Percentiles rank a stretch among this genome's conserved stretches.
Evolutionary conservation across 345 rosid genomes (phyloP).

Genomic region (Adansonia digitata): DNA sequence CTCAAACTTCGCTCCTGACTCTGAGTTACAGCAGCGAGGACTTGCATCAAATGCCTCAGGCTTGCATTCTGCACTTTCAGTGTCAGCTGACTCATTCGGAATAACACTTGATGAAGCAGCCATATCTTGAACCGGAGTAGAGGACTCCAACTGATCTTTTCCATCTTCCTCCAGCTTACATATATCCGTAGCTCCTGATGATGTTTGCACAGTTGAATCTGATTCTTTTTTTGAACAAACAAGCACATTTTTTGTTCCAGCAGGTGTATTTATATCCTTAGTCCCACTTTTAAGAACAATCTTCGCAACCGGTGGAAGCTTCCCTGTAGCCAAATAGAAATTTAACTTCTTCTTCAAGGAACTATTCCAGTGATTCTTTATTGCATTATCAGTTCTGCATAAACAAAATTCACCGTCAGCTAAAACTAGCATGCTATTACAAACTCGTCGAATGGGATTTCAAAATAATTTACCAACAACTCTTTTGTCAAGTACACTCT

Average conservation of each 20-base stretch:
- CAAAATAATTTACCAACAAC: background rate
- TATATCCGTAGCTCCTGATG: background rate
- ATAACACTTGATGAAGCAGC: conserved; percentile 38
- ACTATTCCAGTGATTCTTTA: conserved; percentile 98
- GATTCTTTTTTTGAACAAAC: background rate
- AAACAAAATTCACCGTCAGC: conserved; percentile 13
- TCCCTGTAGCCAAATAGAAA: conserved; percentile 61
- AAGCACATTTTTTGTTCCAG: conserved; percentile 2
- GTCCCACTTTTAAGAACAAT: conserved; percentile 37
- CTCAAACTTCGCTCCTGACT: conserved; percentile 31
- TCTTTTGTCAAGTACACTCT: background rate
- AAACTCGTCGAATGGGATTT: background rate
- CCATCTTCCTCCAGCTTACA: conserved; percentile 2
- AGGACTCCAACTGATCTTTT: conserved; percentile 1
- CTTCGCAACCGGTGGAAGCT: conserved; percentile 59
- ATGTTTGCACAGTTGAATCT: background rate
- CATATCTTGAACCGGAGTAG: conserved; percentile 16
- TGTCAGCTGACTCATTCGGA: conserved; percentile 43
- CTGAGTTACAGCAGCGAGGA: conserved; percentile 34
- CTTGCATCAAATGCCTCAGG: conserved; percentile 22
- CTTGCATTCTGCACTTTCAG: conserved; percentile 47
- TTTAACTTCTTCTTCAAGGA: conserved; percentile 91
- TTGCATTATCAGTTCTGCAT: conserved; percentile 89
- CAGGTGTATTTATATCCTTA: conserved; percentile 25
- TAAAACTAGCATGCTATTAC: background rate